These are phyloP conservation scores for Candida pseudocylindracea DNA, from an alignment of 1,139 yeast genomes.

Conservation along the genomic window DNA sequence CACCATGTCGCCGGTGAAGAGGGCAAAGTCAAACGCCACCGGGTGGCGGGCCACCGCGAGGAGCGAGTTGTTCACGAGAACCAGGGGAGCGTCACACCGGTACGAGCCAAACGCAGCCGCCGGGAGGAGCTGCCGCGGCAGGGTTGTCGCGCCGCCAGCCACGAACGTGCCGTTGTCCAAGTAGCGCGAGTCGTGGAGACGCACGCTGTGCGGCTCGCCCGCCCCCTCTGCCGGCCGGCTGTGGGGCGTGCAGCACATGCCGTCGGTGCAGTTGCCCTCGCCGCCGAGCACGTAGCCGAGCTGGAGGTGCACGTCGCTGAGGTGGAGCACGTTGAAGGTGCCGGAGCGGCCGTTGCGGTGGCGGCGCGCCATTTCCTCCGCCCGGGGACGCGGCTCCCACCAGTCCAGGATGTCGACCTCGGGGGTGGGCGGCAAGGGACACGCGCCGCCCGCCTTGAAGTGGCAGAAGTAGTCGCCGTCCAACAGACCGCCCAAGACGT, in stretches of 20 bases:
- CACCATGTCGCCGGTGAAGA: slow-evolving; percentile 52
- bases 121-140: slow-evolving; percentile 21
- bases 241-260: slow-evolving; percentile 21
- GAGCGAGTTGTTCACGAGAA: slow-evolving; percentile 31
- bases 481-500: slow-evolving; percentile 18
- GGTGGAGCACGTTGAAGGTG: slow-evolving; percentile 37
- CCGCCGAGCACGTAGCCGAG: slow-evolving; percentile 31
- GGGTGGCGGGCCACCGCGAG: slow-evolving; percentile 14
- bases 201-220: slow-evolving; percentile 6
- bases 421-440: slow-evolving; percentile 3
- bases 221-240: slow-evolving; percentile 1
- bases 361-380: slow-evolving; percentile 2
- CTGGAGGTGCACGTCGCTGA: slow-evolving; percentile 44
- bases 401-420: slow-evolving; percentile 3
- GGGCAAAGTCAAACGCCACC: slow-evolving; percentile 26
- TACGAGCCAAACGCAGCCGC: slow-evolving; percentile 42
- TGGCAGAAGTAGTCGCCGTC: slow-evolving; percentile 4
- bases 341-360: slow-evolving; percentile 4
- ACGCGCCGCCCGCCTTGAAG: slow-evolving; percentile 3
- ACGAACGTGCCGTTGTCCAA: slow-evolving; percentile 10
- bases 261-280: slow-evolving; percentile 34
- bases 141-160: slow-evolving; percentile 19
- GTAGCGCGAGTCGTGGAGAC: slow-evolving; percentile 15
- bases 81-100: slow-evolving; percentile 41
- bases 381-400: slow-evolving; percentile 4